Evolutionary conservation across 768 basidiomycete genomes (phyloP).

Genomic region (Coprinopsis cinerea): DNA sequence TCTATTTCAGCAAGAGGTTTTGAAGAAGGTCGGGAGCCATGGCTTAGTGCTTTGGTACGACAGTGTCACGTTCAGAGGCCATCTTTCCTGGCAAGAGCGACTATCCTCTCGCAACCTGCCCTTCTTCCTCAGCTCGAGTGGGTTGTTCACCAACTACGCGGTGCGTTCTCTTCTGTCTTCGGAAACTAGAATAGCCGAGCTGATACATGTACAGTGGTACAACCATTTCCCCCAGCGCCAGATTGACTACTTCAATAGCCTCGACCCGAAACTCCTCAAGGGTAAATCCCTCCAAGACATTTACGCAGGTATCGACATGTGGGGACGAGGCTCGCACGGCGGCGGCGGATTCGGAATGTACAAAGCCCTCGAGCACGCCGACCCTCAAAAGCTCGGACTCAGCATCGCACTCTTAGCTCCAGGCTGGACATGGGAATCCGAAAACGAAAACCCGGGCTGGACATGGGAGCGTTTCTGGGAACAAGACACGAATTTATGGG

Average conservation of each 20-base stretch:
- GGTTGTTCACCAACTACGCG: conserved; percentile 76
- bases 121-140: conserved; percentile 69
- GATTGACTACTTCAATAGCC: conserved; percentile 49
- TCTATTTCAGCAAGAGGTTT: conserved; percentile 53
- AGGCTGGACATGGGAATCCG: conserved; percentile 81
- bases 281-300: conserved; percentile 49
- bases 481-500: conserved; percentile 68
- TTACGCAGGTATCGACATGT: conserved; percentile 75
- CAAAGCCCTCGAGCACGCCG: conserved; percentile 60
- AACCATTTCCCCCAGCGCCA: conserved; percentile 43
- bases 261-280: conserved; percentile 29
- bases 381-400: conserved; percentile 51
- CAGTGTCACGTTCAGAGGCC: conserved; percentile 59
- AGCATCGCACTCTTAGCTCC: conserved; percentile 77
- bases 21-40: conserved; percentile 55
- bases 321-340: conserved; percentile 73
- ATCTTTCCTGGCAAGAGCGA: conserved; percentile 66
- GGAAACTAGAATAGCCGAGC: not conserved
- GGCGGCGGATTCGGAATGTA: conserved; percentile 68
- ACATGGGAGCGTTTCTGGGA: conserved; percentile 71
- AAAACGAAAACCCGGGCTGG: conserved; percentile 53
- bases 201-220: conserved; percentile 44
- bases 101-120: conserved; percentile 65
- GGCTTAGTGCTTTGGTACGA: conserved; percentile 78
- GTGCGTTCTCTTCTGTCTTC: conserved; percentile 30